Evolutionary conservation across 202 grass and related monocot genomes (phyloP).

Genomic region (Elaeis oleifera): DNA sequence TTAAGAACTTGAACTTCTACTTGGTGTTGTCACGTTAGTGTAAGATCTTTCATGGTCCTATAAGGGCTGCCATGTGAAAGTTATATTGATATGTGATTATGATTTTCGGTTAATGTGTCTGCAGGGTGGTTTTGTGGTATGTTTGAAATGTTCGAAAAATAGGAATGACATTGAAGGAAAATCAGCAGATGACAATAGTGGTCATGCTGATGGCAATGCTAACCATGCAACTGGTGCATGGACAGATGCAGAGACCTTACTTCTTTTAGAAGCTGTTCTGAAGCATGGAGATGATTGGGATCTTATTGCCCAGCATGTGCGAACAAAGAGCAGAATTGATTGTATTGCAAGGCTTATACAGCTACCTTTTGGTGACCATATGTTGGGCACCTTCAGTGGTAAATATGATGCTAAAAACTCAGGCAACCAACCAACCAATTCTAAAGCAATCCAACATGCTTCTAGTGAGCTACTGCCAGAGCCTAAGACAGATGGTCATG

Average conservation of each 20-base stretch:
- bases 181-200: conserved; percentile 23
- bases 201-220: conserved; percentile 20
- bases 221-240: conserved; percentile 39
- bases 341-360: conserved; percentile 95
- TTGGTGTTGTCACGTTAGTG: no score
- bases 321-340: conserved; percentile 84
- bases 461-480: conserved; percentile 39
- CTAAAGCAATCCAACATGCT: conserved; percentile 32
- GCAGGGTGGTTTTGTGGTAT: conserved; percentile 68
- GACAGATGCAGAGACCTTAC: conserved; percentile 79
- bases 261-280: conserved; percentile 94
- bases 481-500: conserved; percentile 31
- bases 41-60: no score
- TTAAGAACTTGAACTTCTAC: no score
- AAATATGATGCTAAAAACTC: conserved; percentile 45
- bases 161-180: conserved; percentile 34
- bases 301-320: conserved; percentile 89
- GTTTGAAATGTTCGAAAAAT: conserved; percentile 60
- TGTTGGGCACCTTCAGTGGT: conserved; percentile 49
- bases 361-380: conserved; percentile 89
- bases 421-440: conserved; percentile 30
- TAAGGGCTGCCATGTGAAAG: no score
- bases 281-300: conserved; percentile 99
- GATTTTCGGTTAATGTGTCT: conserved; percentile 25
- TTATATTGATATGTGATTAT: neutral